Conservation (phyloP, 306 rosid species). For the Begonia peltatifolia region DNA sequence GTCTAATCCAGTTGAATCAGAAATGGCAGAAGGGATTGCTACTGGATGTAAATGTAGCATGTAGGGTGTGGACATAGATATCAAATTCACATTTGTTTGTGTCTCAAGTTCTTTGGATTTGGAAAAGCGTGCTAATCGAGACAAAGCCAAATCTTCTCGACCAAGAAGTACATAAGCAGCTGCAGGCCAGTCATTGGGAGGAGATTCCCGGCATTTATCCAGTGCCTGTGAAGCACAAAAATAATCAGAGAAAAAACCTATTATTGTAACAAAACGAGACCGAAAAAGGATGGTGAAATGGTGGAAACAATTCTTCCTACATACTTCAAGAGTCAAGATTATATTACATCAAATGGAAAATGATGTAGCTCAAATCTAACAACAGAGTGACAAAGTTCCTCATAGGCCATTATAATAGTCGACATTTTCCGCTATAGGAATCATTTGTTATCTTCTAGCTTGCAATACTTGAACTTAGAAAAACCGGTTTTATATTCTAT, state of each 20-base stretch:
- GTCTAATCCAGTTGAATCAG: conserved; percentile 79
- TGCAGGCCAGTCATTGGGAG: conserved; percentile 92
- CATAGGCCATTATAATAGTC: too few relatives aligned
- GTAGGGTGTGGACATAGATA: conserved; percentile 92
- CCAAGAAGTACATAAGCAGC: conserved; percentile 96
- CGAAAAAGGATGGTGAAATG: too few relatives aligned
- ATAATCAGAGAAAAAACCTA: not conserved
- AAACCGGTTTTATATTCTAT: too few relatives aligned
- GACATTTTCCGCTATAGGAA: too few relatives aligned
- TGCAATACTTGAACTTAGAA: too few relatives aligned
- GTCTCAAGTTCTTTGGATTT: conserved; percentile 70
- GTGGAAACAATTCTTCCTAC: too few relatives aligned
- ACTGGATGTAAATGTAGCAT: conserved; percentile 94
- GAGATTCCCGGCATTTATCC: conserved; percentile 91
- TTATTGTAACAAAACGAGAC: conserved; percentile 5
- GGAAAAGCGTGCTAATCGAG: conserved; percentile 52
- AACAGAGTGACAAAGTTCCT: not conserved
- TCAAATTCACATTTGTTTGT: conserved; percentile 71
- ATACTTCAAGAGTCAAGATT: too few relatives aligned
- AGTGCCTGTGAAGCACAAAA: conserved; percentile 54
- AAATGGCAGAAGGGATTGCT: conserved; percentile 75
- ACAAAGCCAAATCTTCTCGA: conserved; percentile 95
- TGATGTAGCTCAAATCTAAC: not conserved
- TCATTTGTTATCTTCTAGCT: too few relatives aligned
- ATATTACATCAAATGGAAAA: too few relatives aligned